Base-by-base conservation (phyloP, 139 green algal species). In the Deuterostichococcus epilithicus region DNA sequence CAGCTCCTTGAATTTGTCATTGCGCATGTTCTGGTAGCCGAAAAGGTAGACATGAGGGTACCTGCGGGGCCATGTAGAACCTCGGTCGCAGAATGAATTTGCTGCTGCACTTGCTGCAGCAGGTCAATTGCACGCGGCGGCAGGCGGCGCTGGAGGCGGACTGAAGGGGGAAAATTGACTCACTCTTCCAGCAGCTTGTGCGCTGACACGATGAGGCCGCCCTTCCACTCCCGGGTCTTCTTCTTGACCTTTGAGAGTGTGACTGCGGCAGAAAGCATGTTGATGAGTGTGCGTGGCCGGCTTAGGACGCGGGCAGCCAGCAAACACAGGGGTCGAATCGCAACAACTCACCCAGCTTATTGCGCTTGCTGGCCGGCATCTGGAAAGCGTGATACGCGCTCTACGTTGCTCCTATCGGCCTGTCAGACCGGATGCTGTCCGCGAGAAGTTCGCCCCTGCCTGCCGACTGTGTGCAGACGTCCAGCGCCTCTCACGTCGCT, bases 1-100 rank as follows among this genome's bases (percentile, higher is more conserved):
- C 35, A 98, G 83, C 78, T 95, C 85, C 83, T 98, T 98, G 79
- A 99, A 95, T 47, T 88, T 87, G 63, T 95, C 94, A 59, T 96
- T 99, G 8, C 95, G 86, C 85, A 98, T 95, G 85, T 99, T 98
- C 35, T 91, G 72, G 59, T 94, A 91, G 30, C 82, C 80, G 76
- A 98, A 97, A 1, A 98, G 70, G 77, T 97, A 98, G 1, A 97
- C 76, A 23, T 78, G 75, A 22, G 87, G 84, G 71, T 93, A 95
- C 69, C 91, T 96, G 88, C 60, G 47, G 44, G 38, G n/a, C 36
- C 38, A 70, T 20, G 10, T 22, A 30, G 15, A 13, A 22, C 18
- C 35, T 33, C 6, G 34, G 52, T 45, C 67, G 47, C 20, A 58
- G 28, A 2, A 22, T 58, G 25, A 30, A 18, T 13, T n/a, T 36